These are phyloP conservation scores for Diospyros lotus DNA, from an alignment of 148 eudicot species.

Conservation along the genomic window DNA sequence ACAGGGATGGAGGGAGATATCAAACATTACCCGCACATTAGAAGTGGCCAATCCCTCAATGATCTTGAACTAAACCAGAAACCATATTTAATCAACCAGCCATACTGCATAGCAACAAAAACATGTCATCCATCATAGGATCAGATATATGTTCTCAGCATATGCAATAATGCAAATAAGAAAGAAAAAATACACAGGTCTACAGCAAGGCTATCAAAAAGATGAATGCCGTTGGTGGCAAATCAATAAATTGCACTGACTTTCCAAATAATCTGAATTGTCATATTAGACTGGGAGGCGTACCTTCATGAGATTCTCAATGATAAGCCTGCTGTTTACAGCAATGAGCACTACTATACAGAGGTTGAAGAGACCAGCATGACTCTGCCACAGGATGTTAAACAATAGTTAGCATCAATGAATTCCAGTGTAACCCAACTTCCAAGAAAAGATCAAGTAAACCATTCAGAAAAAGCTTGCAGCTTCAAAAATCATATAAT, in stretches of 20 bases:
- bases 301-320: conserved; percentile 98
- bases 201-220: neutral
- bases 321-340: conserved; percentile 90
- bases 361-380: conserved; percentile 95
- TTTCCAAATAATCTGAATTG: neutral
- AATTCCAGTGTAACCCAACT: neutral
- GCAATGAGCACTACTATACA: conserved; percentile 96
- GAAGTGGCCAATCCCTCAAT: conserved; percentile 89
- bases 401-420: conserved; percentile 6
- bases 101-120: conserved; percentile 60
- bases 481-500: neutral
- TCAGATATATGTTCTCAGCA: neutral
- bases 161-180: neutral
- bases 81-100: conserved; percentile 73
- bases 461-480: conserved; percentile 1
- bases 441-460: neutral
- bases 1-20: conserved; percentile 8
- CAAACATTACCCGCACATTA: conserved; percentile 81
- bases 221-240: neutral
- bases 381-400: conserved; percentile 56
- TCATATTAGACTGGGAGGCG: neutral
- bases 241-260: neutral
- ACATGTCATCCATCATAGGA: conserved; percentile 2
- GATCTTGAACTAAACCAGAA: conserved; percentile 96
- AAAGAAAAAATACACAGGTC: neutral